Conservation (phyloP, 306 rosid species). For the Cicer pinnatifidum region DNA sequence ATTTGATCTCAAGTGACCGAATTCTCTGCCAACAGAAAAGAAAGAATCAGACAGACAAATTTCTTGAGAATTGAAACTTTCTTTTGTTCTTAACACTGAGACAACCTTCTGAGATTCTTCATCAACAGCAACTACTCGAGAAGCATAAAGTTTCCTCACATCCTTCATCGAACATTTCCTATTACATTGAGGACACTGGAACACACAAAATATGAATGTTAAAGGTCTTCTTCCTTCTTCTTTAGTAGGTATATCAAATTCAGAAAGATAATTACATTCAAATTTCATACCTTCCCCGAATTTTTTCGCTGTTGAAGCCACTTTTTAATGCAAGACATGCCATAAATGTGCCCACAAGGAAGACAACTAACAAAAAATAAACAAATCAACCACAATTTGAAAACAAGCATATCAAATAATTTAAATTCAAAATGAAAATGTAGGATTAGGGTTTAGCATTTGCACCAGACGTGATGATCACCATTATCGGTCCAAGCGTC, state of each 20-base stretch:
- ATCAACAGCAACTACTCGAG: conserved; percentile 64
- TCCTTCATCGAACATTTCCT: conserved; percentile 70
- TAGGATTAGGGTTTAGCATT: not conserved
- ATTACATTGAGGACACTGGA: conserved; percentile 90
- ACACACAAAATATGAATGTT: conserved; percentile 29
- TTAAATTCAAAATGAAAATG: not conserved
- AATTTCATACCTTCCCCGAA: conserved; percentile 63
- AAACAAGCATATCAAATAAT: conserved; percentile 1
- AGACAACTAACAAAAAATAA: conserved; percentile 66
- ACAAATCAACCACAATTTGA: not conserved
- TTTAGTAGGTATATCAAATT: not conserved
- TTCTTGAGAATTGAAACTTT: not conserved
- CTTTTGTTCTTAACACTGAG: not conserved
- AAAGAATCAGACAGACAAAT: conserved; percentile 32
- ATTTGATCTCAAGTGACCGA: conserved; percentile 66
- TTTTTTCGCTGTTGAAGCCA: conserved; percentile 69
- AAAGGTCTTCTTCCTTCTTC: not conserved
- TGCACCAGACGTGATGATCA: conserved; percentile 73
- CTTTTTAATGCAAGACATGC: conserved; percentile 78
- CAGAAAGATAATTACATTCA: not conserved
- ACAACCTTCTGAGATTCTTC: conserved; percentile 79
- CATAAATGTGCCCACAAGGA: conserved; percentile 92
- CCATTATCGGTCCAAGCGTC: conserved; percentile 75
- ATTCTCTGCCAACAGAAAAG: conserved; percentile 61
- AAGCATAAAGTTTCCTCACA: conserved; percentile 73